A percentile compares a stretch with the other conserved stretches of the same genome.
phyloP scores from a whole-genome alignment of 805 yeast species.

The Torulaspora gathmanii region DNA sequence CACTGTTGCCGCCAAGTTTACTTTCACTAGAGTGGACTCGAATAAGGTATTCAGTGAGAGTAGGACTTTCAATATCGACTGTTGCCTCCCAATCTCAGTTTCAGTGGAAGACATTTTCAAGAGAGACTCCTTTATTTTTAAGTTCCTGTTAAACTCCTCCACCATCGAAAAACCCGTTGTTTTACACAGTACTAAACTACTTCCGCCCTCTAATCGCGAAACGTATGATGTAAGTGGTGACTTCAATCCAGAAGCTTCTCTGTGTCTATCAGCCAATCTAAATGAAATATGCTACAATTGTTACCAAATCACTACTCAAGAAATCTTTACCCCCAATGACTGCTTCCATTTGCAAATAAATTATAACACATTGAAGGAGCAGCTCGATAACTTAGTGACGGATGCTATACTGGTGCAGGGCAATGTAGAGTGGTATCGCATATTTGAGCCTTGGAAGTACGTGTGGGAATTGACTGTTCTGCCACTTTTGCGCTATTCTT shows the following conservation, averaged over 20 bases:
- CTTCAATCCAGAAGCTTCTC: constrained; percentile 18
- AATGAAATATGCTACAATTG: constrained; percentile 27
- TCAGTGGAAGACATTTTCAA: constrained; percentile 34
- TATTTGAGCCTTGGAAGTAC: constrained; percentile 24
- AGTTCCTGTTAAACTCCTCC: constrained; percentile 29
- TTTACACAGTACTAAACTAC: constrained; percentile 18
- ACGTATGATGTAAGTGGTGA: constrained; percentile 23
- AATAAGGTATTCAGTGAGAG: constrained; percentile 17
- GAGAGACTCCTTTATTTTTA: constrained; percentile 27
- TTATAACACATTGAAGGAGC: constrained; percentile 28
- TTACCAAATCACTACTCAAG: constrained; percentile 20
- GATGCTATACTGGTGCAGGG: constrained; percentile 28
- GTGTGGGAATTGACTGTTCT: constrained; percentile 27
- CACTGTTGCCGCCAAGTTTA: constrained; percentile 11
- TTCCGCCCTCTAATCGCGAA: constrained; percentile 4
- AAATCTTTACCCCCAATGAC: constrained; percentile 20
- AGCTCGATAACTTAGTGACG: constrained; percentile 27
- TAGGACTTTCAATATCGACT: constrained; percentile 13
- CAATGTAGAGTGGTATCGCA: constrained; percentile 23
- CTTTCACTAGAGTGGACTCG: constrained; percentile 12
- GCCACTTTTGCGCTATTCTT: constrained; percentile 23
- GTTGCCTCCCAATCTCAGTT: constrained; percentile 30
- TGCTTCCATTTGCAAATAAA: constrained; percentile 21
- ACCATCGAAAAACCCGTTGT: constrained; percentile 25
- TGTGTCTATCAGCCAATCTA: constrained; percentile 18